Conservation (phyloP, 2,329 filamentous ascomycete genomes). For the Pseudopithomyces chartarum region DNA sequence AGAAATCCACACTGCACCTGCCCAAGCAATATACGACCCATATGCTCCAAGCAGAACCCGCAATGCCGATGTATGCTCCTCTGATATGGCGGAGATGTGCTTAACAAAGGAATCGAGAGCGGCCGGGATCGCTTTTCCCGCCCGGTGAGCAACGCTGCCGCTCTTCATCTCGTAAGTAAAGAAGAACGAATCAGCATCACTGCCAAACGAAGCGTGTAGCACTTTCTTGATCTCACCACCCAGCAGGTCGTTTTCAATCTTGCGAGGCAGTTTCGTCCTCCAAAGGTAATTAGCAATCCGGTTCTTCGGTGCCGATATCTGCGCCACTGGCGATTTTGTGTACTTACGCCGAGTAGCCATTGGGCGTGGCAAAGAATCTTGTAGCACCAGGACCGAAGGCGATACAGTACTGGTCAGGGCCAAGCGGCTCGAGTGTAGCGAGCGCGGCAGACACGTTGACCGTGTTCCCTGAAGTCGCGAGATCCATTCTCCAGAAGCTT, state of each 20-base stretch:
- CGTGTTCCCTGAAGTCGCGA: background rate
- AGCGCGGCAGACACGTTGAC: constrained; percentile 10
- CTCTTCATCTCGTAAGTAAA: constrained; percentile 24
- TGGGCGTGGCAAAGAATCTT: constrained; percentile 32
- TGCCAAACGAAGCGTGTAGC: constrained; percentile 33
- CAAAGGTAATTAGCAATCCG: background rate
- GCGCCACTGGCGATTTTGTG: background rate
- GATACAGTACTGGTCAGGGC: constrained; percentile 30
- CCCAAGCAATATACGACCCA: constrained; percentile 31
- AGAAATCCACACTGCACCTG: constrained; percentile 22
- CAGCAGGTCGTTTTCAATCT: constrained; percentile 14
- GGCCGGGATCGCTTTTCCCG: constrained; percentile 16
- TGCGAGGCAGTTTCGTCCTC: constrained; percentile 27
- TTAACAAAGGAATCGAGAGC: constrained; percentile 17
- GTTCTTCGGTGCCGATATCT: background rate
- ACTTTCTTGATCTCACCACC: constrained; percentile 20
- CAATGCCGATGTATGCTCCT: constrained; percentile 11
- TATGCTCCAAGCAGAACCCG: constrained; percentile 32
- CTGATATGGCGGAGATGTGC: background rate
- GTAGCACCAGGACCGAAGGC: constrained; percentile 27
- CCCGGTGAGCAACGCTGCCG: constrained; percentile 11
- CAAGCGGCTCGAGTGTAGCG: constrained; percentile 11
- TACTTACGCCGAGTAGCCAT: constrained; percentile 33
- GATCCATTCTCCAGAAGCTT: background rate
- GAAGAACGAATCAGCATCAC: constrained; percentile 31